These are phyloP conservation scores for Mycena kentingensis DNA, from an alignment of 768 basidiomycete species.

Conservation along the genomic window DNA sequence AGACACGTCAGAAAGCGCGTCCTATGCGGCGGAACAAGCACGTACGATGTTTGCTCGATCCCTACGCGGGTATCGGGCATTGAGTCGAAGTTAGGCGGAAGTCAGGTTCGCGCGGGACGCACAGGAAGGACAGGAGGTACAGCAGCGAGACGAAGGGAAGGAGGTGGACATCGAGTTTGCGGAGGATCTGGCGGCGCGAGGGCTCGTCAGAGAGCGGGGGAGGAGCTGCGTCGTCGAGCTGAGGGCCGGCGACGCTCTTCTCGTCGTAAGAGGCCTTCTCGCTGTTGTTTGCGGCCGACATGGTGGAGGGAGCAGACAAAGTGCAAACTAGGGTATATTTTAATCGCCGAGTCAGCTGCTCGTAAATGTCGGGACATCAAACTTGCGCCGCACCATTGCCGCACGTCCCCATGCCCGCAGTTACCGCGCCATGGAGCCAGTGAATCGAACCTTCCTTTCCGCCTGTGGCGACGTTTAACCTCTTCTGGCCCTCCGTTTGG, in stretches of 20 bases:
- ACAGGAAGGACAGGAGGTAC: constrained; percentile 42
- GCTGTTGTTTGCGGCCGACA: too few species aligned
- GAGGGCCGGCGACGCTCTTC: neutral
- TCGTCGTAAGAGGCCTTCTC: neutral
- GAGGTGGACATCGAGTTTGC: constrained; percentile 37
- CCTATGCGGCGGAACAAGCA: neutral
- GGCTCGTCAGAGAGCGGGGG: neutral
- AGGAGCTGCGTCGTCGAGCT: too few species aligned
- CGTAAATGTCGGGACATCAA: neutral
- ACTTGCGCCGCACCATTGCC: neutral
- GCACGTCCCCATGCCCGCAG: too few species aligned
- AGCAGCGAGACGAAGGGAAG: constrained; percentile 40
- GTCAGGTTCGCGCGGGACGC: constrained; percentile 11
- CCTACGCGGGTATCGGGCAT: constrained; percentile 7
- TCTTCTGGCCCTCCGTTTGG: too few species aligned
- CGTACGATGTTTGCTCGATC: constrained; percentile 31
- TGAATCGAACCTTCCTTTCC: too few species aligned
- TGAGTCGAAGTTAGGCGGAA: too few species aligned
- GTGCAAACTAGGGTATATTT: neutral
- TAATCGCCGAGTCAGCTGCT: neutral
- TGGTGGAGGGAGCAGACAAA: neutral
- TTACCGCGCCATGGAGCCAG: too few species aligned
- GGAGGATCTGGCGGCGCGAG: constrained; percentile 6
- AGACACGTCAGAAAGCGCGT: neutral
- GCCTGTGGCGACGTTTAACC: too few species aligned